phyloP scores from a whole-genome alignment of 2,329 filamentous ascomycete genomes.

The Xylaria hypoxylon region DNA sequence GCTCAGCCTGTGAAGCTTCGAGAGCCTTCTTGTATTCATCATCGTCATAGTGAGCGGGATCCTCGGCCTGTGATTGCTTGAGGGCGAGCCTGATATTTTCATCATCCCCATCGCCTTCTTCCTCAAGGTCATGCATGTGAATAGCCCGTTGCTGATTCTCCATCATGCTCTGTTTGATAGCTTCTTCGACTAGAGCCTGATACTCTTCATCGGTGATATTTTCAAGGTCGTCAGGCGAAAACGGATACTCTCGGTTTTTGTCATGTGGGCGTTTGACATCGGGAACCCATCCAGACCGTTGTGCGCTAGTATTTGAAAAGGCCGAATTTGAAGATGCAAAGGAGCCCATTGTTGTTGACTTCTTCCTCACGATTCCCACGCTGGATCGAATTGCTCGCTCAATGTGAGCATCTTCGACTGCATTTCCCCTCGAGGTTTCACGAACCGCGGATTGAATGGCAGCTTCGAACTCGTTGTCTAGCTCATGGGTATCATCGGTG shows the following conservation, averaged over 20 bases:
- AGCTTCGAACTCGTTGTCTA: constrained; percentile 74
- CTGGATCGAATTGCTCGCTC: constrained; percentile 81
- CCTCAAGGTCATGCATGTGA: constrained; percentile 42
- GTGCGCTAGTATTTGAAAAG: constrained; percentile 31
- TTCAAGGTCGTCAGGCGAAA: constrained; percentile 54
- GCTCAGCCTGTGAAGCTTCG: constrained; percentile 52
- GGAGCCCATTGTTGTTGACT: constrained; percentile 44
- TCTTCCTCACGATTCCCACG: constrained; percentile 65
- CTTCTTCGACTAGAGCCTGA: constrained; percentile 66
- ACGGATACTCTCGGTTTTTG: constrained; percentile 24
- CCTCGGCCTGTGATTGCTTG: constrained; percentile 44
- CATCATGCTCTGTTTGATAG: constrained; percentile 64
- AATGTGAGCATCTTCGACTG: constrained; percentile 75
- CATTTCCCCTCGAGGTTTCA: constrained; percentile 76
- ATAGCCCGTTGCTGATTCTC: constrained; percentile 44
- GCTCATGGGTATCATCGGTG: constrained; percentile 41
- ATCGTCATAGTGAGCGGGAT: constrained; percentile 47
- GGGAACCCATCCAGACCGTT: constrained; percentile 37
- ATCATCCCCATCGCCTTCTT: constrained; percentile 39
- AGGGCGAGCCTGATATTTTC: constrained; percentile 43
- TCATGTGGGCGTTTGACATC: constrained; percentile 42
- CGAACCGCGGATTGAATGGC: constrained; percentile 77
- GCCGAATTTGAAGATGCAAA: constrained; percentile 34
- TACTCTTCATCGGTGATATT: constrained; percentile 68
- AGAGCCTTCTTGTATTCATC: constrained; percentile 57